A percentile compares a stretch with the other conserved stretches of the same genome.
Evolutionary conservation across 2,329 filamentous ascomycete species (phyloP).

Genomic region (Trichoderma endophyticum): DNA sequence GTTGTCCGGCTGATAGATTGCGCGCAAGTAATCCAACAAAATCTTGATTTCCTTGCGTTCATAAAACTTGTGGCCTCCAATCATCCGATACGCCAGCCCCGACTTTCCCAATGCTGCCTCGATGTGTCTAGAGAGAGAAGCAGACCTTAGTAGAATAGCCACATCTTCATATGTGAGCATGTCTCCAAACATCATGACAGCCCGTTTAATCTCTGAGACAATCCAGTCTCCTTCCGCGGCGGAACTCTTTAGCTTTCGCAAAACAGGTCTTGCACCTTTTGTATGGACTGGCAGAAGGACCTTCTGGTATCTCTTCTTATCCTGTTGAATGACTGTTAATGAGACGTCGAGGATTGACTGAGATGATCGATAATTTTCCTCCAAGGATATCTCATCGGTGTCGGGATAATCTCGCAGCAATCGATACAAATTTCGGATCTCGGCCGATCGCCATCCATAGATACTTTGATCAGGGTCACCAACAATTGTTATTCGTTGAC

Average conservation of each 20-base stretch:
- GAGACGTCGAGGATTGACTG: slow-evolving; percentile 78
- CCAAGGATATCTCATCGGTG: slow-evolving; percentile 78
- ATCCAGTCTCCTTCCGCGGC: slow-evolving; percentile 83
- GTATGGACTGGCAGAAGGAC: slow-evolving; percentile 75
- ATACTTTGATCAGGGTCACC: slow-evolving; percentile 98
- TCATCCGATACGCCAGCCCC: slow-evolving; percentile 87
- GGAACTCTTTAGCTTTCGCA: slow-evolving; percentile 69
- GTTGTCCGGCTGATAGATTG: slow-evolving; percentile 79
- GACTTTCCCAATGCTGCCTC: slow-evolving; percentile 77
- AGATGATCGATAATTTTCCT: slow-evolving; percentile 93
- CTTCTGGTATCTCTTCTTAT: slow-evolving; percentile 76
- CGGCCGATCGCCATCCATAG: slow-evolving; percentile 91
- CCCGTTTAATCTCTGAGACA: slow-evolving; percentile 74
- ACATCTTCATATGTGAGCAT: slow-evolving; percentile 75
- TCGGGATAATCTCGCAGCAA: slow-evolving; percentile 74
- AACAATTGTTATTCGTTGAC: slow-evolving; percentile 83
- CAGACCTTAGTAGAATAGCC: slow-evolving; percentile 82
- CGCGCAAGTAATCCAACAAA: slow-evolving; percentile 81
- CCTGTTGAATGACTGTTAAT: slow-evolving; percentile 85
- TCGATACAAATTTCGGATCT: slow-evolving; percentile 80
- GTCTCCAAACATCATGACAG: slow-evolving; percentile 66
- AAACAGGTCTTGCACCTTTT: slow-evolving; percentile 73
- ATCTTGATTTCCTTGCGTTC: slow-evolving; percentile 87
- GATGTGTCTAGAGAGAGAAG: slow-evolving; percentile 77
- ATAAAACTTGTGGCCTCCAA: slow-evolving; percentile 86